Percentiles rank a stretch among this genome's conserved stretches.
phyloP scores from a whole-genome alignment of 1,139 yeast genomes.

The Yamadazyma blattariae region DNA sequence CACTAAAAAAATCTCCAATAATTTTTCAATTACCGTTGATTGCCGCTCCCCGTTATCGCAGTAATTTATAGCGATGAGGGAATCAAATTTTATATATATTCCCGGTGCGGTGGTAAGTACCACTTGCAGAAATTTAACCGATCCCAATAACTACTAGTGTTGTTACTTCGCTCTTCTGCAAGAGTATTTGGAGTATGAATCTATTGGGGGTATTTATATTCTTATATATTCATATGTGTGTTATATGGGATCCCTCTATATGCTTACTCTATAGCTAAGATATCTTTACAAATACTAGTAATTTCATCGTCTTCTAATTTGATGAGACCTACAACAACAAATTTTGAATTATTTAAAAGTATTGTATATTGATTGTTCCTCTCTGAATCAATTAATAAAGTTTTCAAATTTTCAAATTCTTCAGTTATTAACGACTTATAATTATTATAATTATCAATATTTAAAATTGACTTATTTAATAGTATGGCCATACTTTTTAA shows the following conservation, averaged over 20 bases:
- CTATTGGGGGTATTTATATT: too few relatives aligned
- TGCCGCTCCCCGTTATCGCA: not conserved
- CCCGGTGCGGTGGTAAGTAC: too few relatives aligned
- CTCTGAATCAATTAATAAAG: slow-evolving; percentile 9
- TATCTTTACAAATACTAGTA: slow-evolving; percentile 3
- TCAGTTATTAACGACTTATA: slow-evolving; percentile 1
- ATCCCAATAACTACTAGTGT: too few relatives aligned
- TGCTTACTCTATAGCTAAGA: too few relatives aligned
- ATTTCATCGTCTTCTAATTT: slow-evolving; percentile 6
- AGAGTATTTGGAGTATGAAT: too few relatives aligned
- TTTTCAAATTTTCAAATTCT: slow-evolving; percentile 8
- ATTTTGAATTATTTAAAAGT: slow-evolving; percentile 32
- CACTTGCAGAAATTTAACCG: too few relatives aligned
- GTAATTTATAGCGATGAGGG: not conserved
- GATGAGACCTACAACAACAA: slow-evolving; percentile 27
- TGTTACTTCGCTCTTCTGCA: too few relatives aligned
- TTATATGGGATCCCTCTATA: too few relatives aligned
- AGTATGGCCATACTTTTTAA: slow-evolving; percentile 13
- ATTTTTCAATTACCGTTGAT: too few relatives aligned
- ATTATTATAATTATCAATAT: not conserved
- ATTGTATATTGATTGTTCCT: slow-evolving; percentile 14
- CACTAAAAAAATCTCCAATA: too few relatives aligned
- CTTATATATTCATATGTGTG: too few relatives aligned
- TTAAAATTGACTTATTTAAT: slow-evolving; percentile 4
- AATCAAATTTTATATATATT: too few relatives aligned